Percentiles rank a stretch among this genome's conserved stretches.
Evolutionary conservation across 352 stramenopile genomes (phyloP).

Genomic region (Plasmopara halstedii): DNA sequence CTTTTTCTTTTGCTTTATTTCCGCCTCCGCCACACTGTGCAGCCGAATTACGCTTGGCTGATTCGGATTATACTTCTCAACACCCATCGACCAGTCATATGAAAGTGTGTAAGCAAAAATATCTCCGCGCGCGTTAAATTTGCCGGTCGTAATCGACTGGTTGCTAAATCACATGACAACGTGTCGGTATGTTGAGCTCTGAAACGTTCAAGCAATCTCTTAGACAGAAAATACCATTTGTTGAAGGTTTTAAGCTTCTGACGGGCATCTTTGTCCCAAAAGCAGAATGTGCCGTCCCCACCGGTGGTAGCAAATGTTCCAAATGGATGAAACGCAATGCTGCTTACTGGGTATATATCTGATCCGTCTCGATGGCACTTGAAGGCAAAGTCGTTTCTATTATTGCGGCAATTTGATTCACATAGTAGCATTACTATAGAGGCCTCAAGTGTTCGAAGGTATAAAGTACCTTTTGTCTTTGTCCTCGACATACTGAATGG

Average conservation of each 20-base stretch:
- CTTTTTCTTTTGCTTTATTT: constrained; percentile 96
- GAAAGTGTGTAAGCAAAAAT: constrained; percentile 94
- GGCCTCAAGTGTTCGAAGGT: not conserved
- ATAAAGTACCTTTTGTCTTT: constrained; percentile 51
- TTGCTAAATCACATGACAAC: constrained; percentile 35
- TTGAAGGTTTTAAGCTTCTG: constrained; percentile 92
- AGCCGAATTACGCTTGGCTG: constrained; percentile 90
- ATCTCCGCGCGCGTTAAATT: constrained; percentile 91
- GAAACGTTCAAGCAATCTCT: constrained; percentile 1
- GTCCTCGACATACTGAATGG: constrained; percentile 86
- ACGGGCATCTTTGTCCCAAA: constrained; percentile 98
- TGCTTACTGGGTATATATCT: constrained; percentile 88
- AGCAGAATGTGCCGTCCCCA: constrained; percentile 93
- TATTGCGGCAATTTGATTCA: not conserved
- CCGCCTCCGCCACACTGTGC: constrained; percentile 87
- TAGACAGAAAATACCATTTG: constrained; percentile 59
- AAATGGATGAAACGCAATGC: constrained; percentile 86
- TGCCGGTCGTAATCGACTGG: constrained; percentile 85
- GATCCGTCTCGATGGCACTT: constrained; percentile 86
- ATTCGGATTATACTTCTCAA: constrained; percentile 79
- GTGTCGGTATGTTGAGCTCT: not conserved
- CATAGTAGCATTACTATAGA: not conserved
- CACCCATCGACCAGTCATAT: constrained; percentile 97
- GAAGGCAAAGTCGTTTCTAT: constrained; percentile 86
- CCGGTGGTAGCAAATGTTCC: constrained; percentile 96